Evolutionary conservation across 75 land plant genomes (phyloP), one percentile per base, ranked within the genome.

Genomic region (Pinus albicaulis): DNA sequence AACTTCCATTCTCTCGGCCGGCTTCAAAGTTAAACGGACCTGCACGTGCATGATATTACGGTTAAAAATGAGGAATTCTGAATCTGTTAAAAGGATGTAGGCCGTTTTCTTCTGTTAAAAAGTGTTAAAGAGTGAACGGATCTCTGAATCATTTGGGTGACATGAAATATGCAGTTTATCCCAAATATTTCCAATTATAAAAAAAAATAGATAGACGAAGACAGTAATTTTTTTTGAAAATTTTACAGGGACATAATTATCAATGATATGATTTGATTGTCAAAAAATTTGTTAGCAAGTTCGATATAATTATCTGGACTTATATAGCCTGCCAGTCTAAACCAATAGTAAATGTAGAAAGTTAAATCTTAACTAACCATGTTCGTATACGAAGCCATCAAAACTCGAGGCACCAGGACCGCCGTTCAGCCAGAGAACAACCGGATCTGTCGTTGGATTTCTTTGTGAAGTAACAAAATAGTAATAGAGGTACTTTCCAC

Each of bases 401-500:
- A 95, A 93, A 74, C 92, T 91, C 19, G 94, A 93, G 81, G 96
- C 93, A 11, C 99, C 99, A 15, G 99, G 97, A 3, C 99, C 99
- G 6, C 99, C 99, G 79, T 93, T 95, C 55, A 95, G 86, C 99
- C 99, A 95, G 28, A 95, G 77, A 74, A 95, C 92, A 48, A 95
- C 83, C 4, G 97, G 99, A 71, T 95, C 99, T 57, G 80, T 78
- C 0, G 86, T 44, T n/a, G 99, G 89, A 34, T 78, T 87, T 59
- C 82, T 73, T 58, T 88, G 85, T 0, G 99, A 93, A 24, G 68
- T 80, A 56, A 95, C 94, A 77, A 93, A 93, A 72, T 95, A 95
- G 71, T 93, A 93, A 77, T 74, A 95, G 41, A 95, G 80, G 93
- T 96, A 81, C 92, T 81, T 77, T 38, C 44, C 44, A 3, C 44